Evolutionary conservation across 257 asterid genomes (phyloP).

Genomic region (Salvia rosmarinus): DNA sequence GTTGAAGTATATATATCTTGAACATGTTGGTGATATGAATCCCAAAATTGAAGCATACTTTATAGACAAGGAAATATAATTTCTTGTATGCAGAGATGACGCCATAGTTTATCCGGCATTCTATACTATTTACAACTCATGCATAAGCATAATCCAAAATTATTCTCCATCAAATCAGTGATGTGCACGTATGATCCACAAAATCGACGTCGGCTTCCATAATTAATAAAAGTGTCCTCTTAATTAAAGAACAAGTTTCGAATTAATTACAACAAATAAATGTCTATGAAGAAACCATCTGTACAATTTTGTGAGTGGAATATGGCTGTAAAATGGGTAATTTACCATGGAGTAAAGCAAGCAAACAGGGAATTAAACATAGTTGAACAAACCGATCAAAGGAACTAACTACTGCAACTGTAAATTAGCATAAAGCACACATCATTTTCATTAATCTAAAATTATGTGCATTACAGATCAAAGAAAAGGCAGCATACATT

Average conservation of each 20-base stretch:
- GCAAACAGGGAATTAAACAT: neutral
- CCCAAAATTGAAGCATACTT: too few species aligned
- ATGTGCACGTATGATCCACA: neutral
- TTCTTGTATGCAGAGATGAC: too few species aligned
- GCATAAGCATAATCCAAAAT: neutral
- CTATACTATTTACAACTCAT: neutral
- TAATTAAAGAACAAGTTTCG: too few species aligned
- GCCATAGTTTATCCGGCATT: neutral
- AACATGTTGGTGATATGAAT: too few species aligned
- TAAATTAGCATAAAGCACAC: constrained; percentile 16
- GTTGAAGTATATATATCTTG: too few species aligned
- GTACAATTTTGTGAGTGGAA: too few species aligned
- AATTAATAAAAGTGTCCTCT: neutral
- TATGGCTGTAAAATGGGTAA: too few species aligned
- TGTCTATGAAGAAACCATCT: too few species aligned
- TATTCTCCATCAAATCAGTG: neutral
- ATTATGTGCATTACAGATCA: constrained; percentile 18
- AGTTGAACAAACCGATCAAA: neutral
- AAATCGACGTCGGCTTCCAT: neutral
- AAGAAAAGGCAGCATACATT: constrained; percentile 15
- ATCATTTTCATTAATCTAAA: constrained; percentile 5
- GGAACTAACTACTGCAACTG: neutral
- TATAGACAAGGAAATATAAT: too few species aligned
- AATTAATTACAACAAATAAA: too few species aligned
- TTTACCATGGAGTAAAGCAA: neutral